These are phyloP conservation scores for Porodaedalea pini DNA, from an alignment of 1,284 basidiomycete species.

Conservation along the genomic window DNA sequence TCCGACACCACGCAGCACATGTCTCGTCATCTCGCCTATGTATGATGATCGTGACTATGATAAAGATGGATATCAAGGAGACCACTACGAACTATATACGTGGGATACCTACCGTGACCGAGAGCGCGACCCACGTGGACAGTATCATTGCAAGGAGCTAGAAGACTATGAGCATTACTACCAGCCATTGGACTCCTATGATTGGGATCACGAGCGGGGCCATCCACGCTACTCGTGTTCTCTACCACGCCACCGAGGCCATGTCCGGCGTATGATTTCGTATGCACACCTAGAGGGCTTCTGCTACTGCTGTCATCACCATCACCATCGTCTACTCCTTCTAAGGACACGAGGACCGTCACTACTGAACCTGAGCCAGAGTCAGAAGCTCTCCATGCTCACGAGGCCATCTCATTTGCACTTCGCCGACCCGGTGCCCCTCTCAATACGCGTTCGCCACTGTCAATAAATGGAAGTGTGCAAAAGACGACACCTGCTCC, in stretches of 20 bases:
- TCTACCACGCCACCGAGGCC: conserved; percentile 5
- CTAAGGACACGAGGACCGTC: conserved; percentile 17
- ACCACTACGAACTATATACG: conserved; percentile 19
- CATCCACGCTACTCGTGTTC: conserved; percentile 10
- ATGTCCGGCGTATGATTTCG: not conserved
- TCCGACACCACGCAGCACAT: conserved; percentile 18
- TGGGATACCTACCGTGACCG: conserved; percentile 13
- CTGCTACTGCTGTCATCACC: conserved; percentile 12
- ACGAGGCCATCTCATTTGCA: not conserved
- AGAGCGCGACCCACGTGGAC: conserved; percentile 16
- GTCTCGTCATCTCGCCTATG: conserved; percentile 11
- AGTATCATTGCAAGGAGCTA: conserved; percentile 16
- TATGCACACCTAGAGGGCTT: not conserved
- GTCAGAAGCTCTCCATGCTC: not conserved
- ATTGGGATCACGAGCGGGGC: conserved; percentile 9
- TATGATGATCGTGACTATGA: conserved; percentile 16
- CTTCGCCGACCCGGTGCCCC: conserved; percentile 15
- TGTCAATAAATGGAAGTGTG: conserved; percentile 4
- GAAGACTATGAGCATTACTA: conserved; percentile 17
- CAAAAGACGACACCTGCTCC: conserved; percentile 7
- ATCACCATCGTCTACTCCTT: conserved; percentile 25
- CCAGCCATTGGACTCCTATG: conserved; percentile 1
- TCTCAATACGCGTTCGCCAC: conserved; percentile 8
- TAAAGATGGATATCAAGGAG: conserved; percentile 13
- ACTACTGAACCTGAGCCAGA: not conserved